Evolutionary conservation across 2,329 filamentous ascomycete species (phyloP), one percentile per base, ranked within the genome.

Genomic region (Exophiala lecanii-corni): DNA sequence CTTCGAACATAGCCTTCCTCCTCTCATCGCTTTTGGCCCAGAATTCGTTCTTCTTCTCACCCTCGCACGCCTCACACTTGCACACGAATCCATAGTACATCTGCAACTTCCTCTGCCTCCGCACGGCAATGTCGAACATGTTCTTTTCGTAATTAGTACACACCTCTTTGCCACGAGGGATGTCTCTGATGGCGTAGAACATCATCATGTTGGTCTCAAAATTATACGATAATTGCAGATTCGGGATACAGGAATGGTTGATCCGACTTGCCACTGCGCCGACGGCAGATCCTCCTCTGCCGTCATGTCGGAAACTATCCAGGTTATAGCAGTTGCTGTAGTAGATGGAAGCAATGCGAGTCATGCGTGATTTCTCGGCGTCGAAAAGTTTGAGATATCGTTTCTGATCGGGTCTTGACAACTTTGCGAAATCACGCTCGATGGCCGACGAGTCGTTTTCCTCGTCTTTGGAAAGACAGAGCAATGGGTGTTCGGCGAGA

Each of bases 301-400:
- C 41, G 21, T 26, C 32, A 18, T 18, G 15, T 15, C 30, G n/a
- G 35, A 49, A 46, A n/a, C 25, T 26, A 13, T 48, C 44, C 28
- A 47, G 45, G 17, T 53, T 50, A 31, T 56, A 55, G 40, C 52
- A 55, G 26, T 56, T 56, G 30, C 45, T 50, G 37, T 51, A 55
- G 36, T 55, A 56, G 16, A 55, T 55, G 9, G 47, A 51, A 20
- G 36, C 46, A 19, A 49, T 37, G 20, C 33, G 36, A 17, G 45
- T 40, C 43, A 51, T 51, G 41, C 41, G 43, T 10, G 48, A 49
- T 36, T 54, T 53, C 31, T 52, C 37, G 3, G 50, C 41, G 18
- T 56, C 47, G 28, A 50, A 53, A n/a, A 56, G 41, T 9, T 41
- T 36, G 10, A 47, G 40, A 33, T 45, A 55, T 2, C 15, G 4